Evolutionary conservation across 768 basidiomycete species (phyloP).

Genomic region (Inosperma sp.): DNA sequence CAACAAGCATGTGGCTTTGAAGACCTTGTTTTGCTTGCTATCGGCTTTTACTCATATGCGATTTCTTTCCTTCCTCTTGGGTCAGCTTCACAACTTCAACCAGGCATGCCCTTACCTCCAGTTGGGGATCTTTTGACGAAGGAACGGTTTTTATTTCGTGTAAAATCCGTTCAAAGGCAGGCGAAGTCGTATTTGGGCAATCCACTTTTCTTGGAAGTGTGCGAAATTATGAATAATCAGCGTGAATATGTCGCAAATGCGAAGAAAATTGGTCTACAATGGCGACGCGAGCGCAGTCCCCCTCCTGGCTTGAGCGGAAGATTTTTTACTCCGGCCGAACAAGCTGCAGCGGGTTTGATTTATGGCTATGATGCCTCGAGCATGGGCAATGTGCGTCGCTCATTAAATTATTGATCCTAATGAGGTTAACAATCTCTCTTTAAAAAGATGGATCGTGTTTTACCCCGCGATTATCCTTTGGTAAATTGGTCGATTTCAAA

Average conservation of each 20-base stretch:
- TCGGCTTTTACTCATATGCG: slow-evolving; percentile 39
- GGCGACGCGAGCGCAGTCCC: slow-evolving; percentile 13
- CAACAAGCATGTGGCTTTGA: slow-evolving; percentile 43
- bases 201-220: slow-evolving; percentile 46
- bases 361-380: slow-evolving; percentile 33
- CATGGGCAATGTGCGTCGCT: slow-evolving; percentile 37
- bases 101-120: slow-evolving; percentile 36
- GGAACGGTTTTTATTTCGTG: slow-evolving; percentile 45
- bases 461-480: slow-evolving; percentile 33
- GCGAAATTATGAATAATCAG: slow-evolving; percentile 15
- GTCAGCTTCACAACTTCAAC: slow-evolving; percentile 23
- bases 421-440: background rate
- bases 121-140: slow-evolving; percentile 40
- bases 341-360: slow-evolving; percentile 23
- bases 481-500: slow-evolving; percentile 2
- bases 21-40: slow-evolving; percentile 39
- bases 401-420: background rate
- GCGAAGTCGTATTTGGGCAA: slow-evolving; percentile 32
- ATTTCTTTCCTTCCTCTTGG: slow-evolving; percentile 47
- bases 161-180: slow-evolving; percentile 34
- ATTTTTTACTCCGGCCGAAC: slow-evolving; percentile 25
- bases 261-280: slow-evolving; percentile 15
- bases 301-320: slow-evolving; percentile 10
- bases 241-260: slow-evolving; percentile 24
- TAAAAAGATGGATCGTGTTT: slow-evolving; percentile 34